Conservation (phyloP, 2,329 filamentous ascomycete species). For the Diaporthe eres region DNA sequence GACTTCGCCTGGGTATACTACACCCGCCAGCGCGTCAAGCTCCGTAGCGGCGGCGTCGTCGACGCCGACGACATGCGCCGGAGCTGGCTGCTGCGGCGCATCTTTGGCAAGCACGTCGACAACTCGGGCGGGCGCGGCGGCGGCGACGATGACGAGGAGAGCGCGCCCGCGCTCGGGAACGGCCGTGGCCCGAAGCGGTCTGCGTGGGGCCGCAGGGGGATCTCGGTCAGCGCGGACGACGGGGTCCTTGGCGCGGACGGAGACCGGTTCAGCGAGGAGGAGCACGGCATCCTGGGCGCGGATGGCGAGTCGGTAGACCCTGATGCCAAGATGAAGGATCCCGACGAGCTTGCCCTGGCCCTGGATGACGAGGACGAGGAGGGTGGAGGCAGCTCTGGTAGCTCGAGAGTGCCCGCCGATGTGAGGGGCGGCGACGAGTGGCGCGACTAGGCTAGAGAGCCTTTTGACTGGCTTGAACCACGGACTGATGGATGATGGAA, state of each 20-base stretch:
- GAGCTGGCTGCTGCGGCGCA: constrained; percentile 85
- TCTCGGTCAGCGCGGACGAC: constrained; percentile 77
- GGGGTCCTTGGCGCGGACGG: constrained; percentile 67
- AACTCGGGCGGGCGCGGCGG: constrained; percentile 62
- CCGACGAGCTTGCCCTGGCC: constrained; percentile 73
- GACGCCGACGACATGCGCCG: constrained; percentile 90
- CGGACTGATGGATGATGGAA: background rate
- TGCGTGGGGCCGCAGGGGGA: constrained; percentile 75
- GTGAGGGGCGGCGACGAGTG: constrained; percentile 64
- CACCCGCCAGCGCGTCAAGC: constrained; percentile 92
- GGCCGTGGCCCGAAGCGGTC: constrained; percentile 53
- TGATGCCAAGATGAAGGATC: constrained; percentile 76
- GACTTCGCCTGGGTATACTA: constrained; percentile 99
- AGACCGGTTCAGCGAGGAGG: constrained; percentile 55
- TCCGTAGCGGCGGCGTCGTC: constrained; percentile 87
- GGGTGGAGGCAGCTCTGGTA: constrained; percentile 49
- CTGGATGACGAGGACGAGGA: constrained; percentile 72
- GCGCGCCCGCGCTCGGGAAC: constrained; percentile 62
- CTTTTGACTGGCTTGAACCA: background rate
- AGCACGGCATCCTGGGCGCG: constrained; percentile 55
- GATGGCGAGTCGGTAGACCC: constrained; percentile 61
- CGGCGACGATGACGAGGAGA: constrained; percentile 71
- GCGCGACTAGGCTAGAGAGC: constrained; percentile 46
- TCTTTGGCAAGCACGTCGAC: constrained; percentile 76
- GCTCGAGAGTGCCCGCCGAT: constrained; percentile 52